Base-by-base conservation (phyloP, 345 rosid genomes). In the Citrus inodora region DNA sequence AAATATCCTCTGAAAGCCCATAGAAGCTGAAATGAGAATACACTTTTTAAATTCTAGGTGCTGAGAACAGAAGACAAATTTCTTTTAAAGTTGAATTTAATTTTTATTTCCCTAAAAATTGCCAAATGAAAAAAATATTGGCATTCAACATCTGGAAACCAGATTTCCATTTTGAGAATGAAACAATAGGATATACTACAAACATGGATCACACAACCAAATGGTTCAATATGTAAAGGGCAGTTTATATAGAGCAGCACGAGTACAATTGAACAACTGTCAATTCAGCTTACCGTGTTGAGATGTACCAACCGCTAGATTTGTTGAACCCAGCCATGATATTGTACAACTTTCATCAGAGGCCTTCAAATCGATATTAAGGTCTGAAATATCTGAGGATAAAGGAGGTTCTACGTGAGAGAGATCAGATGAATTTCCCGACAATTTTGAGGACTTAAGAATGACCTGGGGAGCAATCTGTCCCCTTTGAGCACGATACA, bases 401-500 rank as follows among this genome's bases (percentile, higher is more conserved):
- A 81, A 25, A 6, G 62, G 55, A 17, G 61, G 78, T 24, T 80
- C 86, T 40, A 73, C 76, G n/a, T 67, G 51, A 75, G 78, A 33
- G 21, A 27, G 61, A 61, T 83, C 27, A 75, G 42, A 40, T 13
- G 63, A 70, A 66, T 73, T 76, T 19, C 65, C 80, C 25, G 61
- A 56, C 70, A 74, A 28, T 71, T 85, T 84, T 27, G 83, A 76
- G 70, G 84, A 64, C 77, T 85, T 91, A 63, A 83, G 80, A 79
- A 75, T 78, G 80, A 89, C 71, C 76, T 90, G 99, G 67, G 97
- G 98, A 77, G 92, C 92, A 81, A 80, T 75, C 33, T 83, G 88
- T 61, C 96, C 97, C 63, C 99, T 92, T 30, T 88, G 99, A 9
- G 93, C 86, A 78, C 83, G 88, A 83, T 89, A 90, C 16, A 92